Percentiles rank a stretch among this genome's conserved stretches.
These are phyloP conservation scores for Saccharomycopsis fodiens DNA, from an alignment of 805 yeast genomes.

Conservation along the genomic window DNA sequence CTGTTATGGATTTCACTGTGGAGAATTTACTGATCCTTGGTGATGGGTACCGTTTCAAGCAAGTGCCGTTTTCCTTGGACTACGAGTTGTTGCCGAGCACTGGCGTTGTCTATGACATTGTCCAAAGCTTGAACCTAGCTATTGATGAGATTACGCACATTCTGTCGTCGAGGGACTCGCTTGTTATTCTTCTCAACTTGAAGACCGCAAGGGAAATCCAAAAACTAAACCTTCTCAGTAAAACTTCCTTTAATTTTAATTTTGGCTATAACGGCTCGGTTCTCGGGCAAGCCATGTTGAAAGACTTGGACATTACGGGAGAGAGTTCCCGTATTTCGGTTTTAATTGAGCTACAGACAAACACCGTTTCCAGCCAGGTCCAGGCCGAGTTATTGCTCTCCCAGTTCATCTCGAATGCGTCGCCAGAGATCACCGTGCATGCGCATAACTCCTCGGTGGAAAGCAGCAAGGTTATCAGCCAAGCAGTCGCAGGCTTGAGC, in stretches of 20 bases:
- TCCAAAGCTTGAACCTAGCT: not conserved
- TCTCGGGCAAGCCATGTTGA: constrained; percentile 12
- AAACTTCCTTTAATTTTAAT: constrained; percentile 11
- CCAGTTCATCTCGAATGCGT: constrained; percentile 32
- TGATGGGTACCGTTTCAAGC: not conserved
- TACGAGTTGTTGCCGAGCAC: constrained; percentile 1
- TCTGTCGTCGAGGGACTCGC: constrained; percentile 9
- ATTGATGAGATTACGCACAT: constrained; percentile 11
- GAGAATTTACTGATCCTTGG: constrained; percentile 1
- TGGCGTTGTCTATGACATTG: not conserved
- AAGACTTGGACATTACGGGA: constrained; percentile 8
- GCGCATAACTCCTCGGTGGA: constrained; percentile 26
- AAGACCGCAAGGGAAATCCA: not conserved
- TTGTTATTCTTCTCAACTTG: constrained; percentile 7
- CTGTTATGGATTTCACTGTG: not conserved
- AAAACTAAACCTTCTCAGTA: not conserved
- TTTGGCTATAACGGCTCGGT: constrained; percentile 9
- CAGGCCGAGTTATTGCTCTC: constrained; percentile 32
- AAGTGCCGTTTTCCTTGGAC: constrained; percentile 5
- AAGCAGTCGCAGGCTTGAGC: constrained; percentile 23
- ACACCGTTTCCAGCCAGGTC: constrained; percentile 19
- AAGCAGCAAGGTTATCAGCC: constrained; percentile 23
- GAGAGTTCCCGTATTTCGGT: constrained; percentile 11
- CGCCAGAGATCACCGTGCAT: constrained; percentile 26
- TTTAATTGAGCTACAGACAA: constrained; percentile 8